Percentiles rank a stretch among this genome's conserved stretches.
phyloP scores from a whole-genome alignment of 371 early-diverging fungal species.

The Haplosporangium sp. region DNA sequence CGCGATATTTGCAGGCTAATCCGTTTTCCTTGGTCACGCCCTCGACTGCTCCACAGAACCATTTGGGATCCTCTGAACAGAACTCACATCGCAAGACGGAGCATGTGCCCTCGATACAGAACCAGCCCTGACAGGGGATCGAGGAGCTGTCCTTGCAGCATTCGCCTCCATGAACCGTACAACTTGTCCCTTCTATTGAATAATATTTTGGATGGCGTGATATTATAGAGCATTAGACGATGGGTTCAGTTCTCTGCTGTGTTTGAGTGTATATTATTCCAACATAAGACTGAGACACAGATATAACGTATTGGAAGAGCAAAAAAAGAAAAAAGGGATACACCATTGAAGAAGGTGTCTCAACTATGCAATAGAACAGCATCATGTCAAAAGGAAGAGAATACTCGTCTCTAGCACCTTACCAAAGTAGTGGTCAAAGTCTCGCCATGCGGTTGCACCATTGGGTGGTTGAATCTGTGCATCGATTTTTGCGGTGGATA shows the following conservation, averaged over 20 bases:
- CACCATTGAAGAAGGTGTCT: not conserved
- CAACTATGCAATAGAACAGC: not conserved
- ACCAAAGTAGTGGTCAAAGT: slow-evolving; percentile 45
- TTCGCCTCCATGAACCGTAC: slow-evolving; percentile 36
- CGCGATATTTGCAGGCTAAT: slow-evolving; percentile 39
- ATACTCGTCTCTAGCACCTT: slow-evolving; percentile 1
- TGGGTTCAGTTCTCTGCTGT: no score
- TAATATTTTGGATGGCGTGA: not conserved
- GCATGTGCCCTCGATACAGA: slow-evolving; percentile 31
- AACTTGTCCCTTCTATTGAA: slow-evolving; percentile 11
- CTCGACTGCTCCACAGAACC: slow-evolving; percentile 52
- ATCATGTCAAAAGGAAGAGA: not conserved
- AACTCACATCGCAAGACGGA: slow-evolving; percentile 29
- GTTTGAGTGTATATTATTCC: no score
- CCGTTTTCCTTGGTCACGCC: slow-evolving; percentile 36
- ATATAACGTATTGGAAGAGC: not conserved
- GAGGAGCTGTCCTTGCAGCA: slow-evolving; percentile 38
- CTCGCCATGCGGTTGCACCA: slow-evolving; percentile 5
- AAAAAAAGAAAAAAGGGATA: not conserved
- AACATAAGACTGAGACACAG: no score
- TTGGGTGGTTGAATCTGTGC: slow-evolving; percentile 30
- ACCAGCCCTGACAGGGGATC: slow-evolving; percentile 54
- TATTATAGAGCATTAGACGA: not conserved
- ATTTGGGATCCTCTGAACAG: slow-evolving; percentile 34
- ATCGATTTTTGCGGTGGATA: slow-evolving; percentile 19